These are phyloP conservation scores for Oryza meridionalis DNA, from an alignment of 176 grass and related monocot genomes.

Conservation along the genomic window DNA sequence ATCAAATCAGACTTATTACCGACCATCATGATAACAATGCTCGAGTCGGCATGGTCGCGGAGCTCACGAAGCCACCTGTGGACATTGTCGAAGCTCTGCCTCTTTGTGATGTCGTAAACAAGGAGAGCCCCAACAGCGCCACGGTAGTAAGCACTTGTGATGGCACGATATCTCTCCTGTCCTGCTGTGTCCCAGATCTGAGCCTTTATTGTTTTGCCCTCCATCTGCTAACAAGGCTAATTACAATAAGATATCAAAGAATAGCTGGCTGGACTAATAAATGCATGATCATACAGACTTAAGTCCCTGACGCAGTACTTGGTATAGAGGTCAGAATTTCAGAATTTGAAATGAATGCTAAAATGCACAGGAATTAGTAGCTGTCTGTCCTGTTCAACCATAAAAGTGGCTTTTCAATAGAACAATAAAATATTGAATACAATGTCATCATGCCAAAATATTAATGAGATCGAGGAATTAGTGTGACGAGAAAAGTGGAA, in stretches of 20 bases:
- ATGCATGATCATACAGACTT: neutral
- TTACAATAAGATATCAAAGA: conserved; percentile 11
- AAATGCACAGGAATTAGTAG: conserved; percentile 19
- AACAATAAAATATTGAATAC: conserved; percentile 11
- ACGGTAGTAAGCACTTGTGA: conserved; percentile 83
- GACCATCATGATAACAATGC: conserved; percentile 79
- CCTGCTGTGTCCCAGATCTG: conserved; percentile 96
- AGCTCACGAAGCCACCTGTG: conserved; percentile 83
- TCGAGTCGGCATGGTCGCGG: conserved; percentile 75
- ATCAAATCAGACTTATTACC: conserved; percentile 83
- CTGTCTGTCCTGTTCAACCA: neutral
- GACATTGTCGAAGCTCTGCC: conserved; percentile 73
- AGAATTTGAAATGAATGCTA: conserved; percentile 1
- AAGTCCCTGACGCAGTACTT: neutral
- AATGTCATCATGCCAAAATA: neutral
- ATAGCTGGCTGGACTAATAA: conserved; percentile 16
- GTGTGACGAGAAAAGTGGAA: neutral
- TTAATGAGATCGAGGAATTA: neutral
- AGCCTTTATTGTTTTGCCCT: conserved; percentile 80
- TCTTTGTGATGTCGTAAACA: conserved; percentile 87
- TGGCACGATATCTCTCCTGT: conserved; percentile 89
- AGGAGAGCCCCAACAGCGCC: conserved; percentile 79
- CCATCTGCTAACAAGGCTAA: conserved; percentile 55
- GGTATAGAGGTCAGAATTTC: conserved; percentile 12
- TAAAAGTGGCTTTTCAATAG: neutral